These are phyloP conservation scores for Chaetomium fimeti DNA, from an alignment of 495 filamentous ascomycete genomes.

Conservation along the genomic window DNA sequence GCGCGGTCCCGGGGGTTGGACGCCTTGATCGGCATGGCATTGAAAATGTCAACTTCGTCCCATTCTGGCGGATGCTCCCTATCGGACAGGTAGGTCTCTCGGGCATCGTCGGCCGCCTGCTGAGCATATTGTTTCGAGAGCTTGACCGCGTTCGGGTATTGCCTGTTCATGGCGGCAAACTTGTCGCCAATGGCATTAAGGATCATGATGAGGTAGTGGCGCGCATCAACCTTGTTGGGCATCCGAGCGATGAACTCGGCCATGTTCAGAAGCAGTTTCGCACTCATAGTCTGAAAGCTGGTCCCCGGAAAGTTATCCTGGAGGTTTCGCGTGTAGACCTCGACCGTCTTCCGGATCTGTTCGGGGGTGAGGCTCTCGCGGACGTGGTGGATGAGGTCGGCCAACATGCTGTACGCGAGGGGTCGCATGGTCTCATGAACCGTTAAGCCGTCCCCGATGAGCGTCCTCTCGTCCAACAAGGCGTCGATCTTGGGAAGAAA, in stretches of 20 bases:
- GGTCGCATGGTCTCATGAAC: conserved; percentile 97
- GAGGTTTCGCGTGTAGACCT: conserved; percentile 94
- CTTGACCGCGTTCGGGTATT: conserved; percentile 92
- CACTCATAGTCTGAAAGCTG: conserved; percentile 99
- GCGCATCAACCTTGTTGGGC: conserved; percentile 84
- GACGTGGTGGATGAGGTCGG: conserved; percentile 96
- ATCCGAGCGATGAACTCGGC: conserved; percentile 93
- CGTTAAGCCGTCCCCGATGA: conserved; percentile 94
- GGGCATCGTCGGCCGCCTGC: conserved; percentile 62
- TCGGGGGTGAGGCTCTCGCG: conserved; percentile 76
- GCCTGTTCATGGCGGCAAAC: conserved; percentile 95
- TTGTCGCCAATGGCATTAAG: conserved; percentile 97
- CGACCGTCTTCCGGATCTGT: conserved; percentile 91
- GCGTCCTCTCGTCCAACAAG: conserved; percentile 83
- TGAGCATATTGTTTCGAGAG: conserved; percentile 70
- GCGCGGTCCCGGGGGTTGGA: conserved; percentile 88
- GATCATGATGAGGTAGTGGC: conserved; percentile 96
- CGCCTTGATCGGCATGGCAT: conserved; percentile 91
- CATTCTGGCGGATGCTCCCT: conserved; percentile 79
- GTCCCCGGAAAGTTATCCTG: conserved; percentile 96
- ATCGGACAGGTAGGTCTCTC: conserved; percentile 81
- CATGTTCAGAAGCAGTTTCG: conserved; percentile 94
- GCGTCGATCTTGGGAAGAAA: conserved; percentile 95
- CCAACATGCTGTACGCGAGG: conserved; percentile 96
- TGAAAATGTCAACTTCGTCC: conserved; percentile 98